Base-by-base conservation (phyloP, 176 grass and related monocot genomes). In the Echinochloa phyllopogon region DNA sequence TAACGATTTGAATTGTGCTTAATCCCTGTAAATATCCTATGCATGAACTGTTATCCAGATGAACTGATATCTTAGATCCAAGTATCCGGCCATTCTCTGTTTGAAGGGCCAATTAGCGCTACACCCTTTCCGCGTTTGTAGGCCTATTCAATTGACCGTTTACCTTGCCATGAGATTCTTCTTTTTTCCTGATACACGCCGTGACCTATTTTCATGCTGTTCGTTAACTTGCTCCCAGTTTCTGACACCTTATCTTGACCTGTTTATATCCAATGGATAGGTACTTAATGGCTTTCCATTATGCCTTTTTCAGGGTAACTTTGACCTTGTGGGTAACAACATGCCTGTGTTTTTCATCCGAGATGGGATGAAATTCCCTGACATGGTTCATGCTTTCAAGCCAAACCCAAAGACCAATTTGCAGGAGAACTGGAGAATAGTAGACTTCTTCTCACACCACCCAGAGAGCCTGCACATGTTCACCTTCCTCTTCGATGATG, bases 361-460 rank as follows among this genome's bases (percentile, higher is more conserved):
- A 37, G 94, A 97, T 90, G 94, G 94, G 64, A 97, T 97, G 89
- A 97, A 97, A 65, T 94, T 97, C 74, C 94, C 94, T 84, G 92
- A 97, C 59, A 97, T 97, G 94, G 94, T 94, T 49, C 94, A 97
- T 90, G 89, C 94, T 70, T 93, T 97, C 72, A 97, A 97, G 82
- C 94, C 94, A 48, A 97, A 89, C 24, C 94, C 94, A 18, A 97
- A 97, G 87, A 90, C 91, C 83, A 92, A 97, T 71, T 84, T 97
- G 47, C 91, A 97, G 78, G 94, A 97, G 66, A 86, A 97, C 82
- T 97, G 91, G 94, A 91, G 94, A 82, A 85, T 97, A 41, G 87
- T 94, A 2, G 94, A 97, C 70, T 97, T 97, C 92, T 97, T 97
- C 77, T 94, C 94, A 0, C 94, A 97, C 80, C 94, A 97, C 79